A percentile compares a stretch with the other conserved stretches of the same genome.
Evolutionary conservation across 2,329 filamentous ascomycete genomes (phyloP).

Genomic region (Monilinia aucupariae): DNA sequence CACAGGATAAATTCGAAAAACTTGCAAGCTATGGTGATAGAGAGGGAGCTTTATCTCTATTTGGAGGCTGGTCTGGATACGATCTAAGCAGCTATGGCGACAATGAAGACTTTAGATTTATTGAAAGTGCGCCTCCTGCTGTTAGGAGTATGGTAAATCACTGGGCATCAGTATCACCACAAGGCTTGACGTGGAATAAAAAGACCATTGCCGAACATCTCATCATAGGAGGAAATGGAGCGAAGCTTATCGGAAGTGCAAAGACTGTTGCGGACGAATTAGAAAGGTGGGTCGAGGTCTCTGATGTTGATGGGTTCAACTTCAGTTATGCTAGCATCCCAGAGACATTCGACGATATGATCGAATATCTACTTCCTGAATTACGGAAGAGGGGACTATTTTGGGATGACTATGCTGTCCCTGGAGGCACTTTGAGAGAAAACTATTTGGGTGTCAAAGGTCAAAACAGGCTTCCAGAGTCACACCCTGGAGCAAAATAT

Average conservation of each 20-base stretch:
- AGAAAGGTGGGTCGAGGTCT: constrained; percentile 28
- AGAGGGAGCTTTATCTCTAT: constrained; percentile 64
- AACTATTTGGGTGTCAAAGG: constrained; percentile 51
- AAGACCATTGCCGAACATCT: constrained; percentile 31
- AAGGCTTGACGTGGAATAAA: constrained; percentile 37
- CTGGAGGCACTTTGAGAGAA: constrained; percentile 55
- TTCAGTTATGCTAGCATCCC: constrained; percentile 44
- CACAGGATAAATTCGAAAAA: constrained; percentile 56
- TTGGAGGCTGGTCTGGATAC: constrained; percentile 70
- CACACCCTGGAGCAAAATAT: constrained; percentile 45
- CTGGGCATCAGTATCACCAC: constrained; percentile 40
- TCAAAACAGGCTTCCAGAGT: constrained; percentile 44
- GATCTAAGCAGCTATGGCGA: constrained; percentile 56
- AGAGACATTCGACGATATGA: constrained; percentile 61
- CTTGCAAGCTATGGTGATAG: constrained; percentile 55
- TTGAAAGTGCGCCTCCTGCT: constrained; percentile 41
- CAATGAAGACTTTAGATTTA: constrained; percentile 57
- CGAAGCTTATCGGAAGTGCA: constrained; percentile 27
- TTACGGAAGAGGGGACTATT: constrained; percentile 54
- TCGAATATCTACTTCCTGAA: constrained; percentile 60
- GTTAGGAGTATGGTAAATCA: constrained; percentile 44
- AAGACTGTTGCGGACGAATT: constrained; percentile 28
- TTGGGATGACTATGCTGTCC: constrained; percentile 45
- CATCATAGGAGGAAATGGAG: constrained; percentile 28
- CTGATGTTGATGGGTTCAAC: constrained; percentile 31